Base-by-base conservation (phyloP, 2,329 filamentous ascomycete genomes). In the Stemphylium beticola region DNA sequence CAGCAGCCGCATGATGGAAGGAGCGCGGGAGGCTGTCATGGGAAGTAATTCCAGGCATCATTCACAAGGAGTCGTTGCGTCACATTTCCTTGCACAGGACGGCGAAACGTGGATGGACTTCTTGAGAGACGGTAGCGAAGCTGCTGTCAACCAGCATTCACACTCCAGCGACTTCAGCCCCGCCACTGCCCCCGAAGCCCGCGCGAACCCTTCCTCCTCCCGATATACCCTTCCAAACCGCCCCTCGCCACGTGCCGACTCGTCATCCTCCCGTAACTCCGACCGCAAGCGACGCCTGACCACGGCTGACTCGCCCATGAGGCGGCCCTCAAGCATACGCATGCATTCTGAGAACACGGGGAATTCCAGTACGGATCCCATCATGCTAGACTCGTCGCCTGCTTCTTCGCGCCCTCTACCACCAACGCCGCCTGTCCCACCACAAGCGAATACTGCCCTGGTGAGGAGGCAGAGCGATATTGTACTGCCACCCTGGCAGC, bases 401-500 rank as follows among this genome's bases (percentile, higher is more conserved):
- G 60, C 52, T 7, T 46, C 58, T 24, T 29, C 41, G 15, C 53
- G 47, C 24, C 48, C 56, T 31, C 51, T 58, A 36, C 60, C 57
- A 18, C 50, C 49, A 12, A 60, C 55, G 9, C 63, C 48, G 22
- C 55, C 61, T 0, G 44, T 49, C n/a, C 31, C 62, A 11, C 32
- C 63, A 3, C 58, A 53, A n/a, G 42, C 60, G 12, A 61, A 55
- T 40, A 40, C 49, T 2, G 36, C 33, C 7, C 12, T 56, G 8
- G 40, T 37, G 24, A 66, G 71, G 43, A 60, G 72, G 34, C 67
- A 67, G 40, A 79, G 75, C 60, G 78, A 79, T 42, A 68, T 89
- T 58, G 76, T 83, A 15, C 77, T 92, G 36, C 92, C 93, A 1
- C 82, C 82, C 53, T 98, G 93, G 93, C 93, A 97, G 77, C 90